Conservation (phyloP, 2,329 filamentous ascomycete genomes). For the Hirsutella minnesotensis region DNA sequence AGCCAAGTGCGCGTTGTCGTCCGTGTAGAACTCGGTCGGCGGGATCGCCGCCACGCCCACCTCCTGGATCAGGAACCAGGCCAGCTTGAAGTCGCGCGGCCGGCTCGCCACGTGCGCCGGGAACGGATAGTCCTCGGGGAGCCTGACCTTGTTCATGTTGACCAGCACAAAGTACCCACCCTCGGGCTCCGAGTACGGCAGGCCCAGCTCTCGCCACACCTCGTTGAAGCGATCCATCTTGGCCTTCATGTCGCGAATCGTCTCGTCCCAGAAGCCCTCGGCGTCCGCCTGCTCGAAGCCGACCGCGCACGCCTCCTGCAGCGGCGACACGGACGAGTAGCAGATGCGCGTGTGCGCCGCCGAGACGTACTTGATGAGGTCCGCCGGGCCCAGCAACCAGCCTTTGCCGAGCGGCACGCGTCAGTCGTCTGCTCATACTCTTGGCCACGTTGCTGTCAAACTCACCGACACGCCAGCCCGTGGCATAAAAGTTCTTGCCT, state of each 20-base stretch:
- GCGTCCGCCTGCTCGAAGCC: conserved; percentile 85
- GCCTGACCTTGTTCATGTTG: conserved; percentile 77
- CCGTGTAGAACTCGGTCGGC: conserved; percentile 93
- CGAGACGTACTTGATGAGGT: conserved; percentile 82
- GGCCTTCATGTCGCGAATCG: conserved; percentile 74
- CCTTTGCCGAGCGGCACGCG: conserved; percentile 26
- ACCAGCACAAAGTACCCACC: conserved; percentile 96
- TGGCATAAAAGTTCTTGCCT: conserved; percentile 97
- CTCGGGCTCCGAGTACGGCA: conserved; percentile 84
- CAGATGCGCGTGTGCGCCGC: conserved; percentile 94
- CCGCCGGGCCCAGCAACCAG: conserved; percentile 81
- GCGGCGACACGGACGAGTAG: conserved; percentile 83
- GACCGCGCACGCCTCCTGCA: conserved; percentile 89
- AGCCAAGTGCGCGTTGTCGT: conserved; percentile 68
- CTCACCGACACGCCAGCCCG: conserved; percentile 77
- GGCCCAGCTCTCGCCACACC: conserved; percentile 61
- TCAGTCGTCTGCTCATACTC: neutral
- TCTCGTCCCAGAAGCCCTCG: conserved; percentile 77
- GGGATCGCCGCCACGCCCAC: conserved; percentile 92
- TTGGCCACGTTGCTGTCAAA: conserved; percentile 4
- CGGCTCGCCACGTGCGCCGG: conserved; percentile 76
- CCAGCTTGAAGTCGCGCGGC: conserved; percentile 85
- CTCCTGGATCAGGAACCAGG: conserved; percentile 96
- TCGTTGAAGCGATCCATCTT: conserved; percentile 84
- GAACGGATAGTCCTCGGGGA: conserved; percentile 79